Conservation (phyloP, 495 filamentous ascomycete genomes). For the Lasiosphaeria ovina region DNA sequence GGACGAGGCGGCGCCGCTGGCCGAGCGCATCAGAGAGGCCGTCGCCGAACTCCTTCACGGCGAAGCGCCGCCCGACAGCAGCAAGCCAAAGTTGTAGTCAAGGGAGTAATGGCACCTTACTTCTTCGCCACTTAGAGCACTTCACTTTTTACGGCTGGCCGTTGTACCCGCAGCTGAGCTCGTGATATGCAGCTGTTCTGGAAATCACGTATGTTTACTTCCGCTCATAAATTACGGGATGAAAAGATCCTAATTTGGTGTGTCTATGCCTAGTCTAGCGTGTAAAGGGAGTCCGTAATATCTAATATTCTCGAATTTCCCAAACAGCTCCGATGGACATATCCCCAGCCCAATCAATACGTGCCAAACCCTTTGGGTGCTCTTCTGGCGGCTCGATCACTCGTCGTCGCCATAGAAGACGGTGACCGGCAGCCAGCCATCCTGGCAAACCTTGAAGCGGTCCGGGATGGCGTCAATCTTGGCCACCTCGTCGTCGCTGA, state of each 20-base stretch:
- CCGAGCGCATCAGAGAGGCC: slow-evolving; percentile 58
- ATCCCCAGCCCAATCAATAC: neutral
- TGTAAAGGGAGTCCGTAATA: too few relatives aligned
- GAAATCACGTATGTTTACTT: neutral
- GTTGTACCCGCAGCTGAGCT: too few relatives aligned
- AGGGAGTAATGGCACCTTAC: neutral
- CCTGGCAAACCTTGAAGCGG: slow-evolving; percentile 72
- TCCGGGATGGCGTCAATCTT: slow-evolving; percentile 62
- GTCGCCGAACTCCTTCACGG: slow-evolving; percentile 54
- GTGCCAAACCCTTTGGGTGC: too few relatives aligned
- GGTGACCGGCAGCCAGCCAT: slow-evolving; percentile 69
- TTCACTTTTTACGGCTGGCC: too few relatives aligned
- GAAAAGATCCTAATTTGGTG: too few relatives aligned
- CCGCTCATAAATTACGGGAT: neutral
- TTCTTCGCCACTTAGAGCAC: too few relatives aligned
- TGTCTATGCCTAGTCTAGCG: too few relatives aligned
- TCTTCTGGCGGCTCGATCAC: slow-evolving; percentile 5
- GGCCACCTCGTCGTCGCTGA: slow-evolving; percentile 62
- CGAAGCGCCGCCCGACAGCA: slow-evolving; percentile 37
- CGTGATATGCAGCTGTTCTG: too few relatives aligned
- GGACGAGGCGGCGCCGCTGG: slow-evolving; percentile 68
- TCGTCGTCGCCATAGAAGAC: slow-evolving; percentile 89
- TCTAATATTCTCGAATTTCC: too few relatives aligned
- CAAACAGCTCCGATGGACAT: neutral
- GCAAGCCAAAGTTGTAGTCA: slow-evolving; percentile 45